Conservation (phyloP, 352 stramenopile genomes). For the Pythium vanterpoolii region DNA sequence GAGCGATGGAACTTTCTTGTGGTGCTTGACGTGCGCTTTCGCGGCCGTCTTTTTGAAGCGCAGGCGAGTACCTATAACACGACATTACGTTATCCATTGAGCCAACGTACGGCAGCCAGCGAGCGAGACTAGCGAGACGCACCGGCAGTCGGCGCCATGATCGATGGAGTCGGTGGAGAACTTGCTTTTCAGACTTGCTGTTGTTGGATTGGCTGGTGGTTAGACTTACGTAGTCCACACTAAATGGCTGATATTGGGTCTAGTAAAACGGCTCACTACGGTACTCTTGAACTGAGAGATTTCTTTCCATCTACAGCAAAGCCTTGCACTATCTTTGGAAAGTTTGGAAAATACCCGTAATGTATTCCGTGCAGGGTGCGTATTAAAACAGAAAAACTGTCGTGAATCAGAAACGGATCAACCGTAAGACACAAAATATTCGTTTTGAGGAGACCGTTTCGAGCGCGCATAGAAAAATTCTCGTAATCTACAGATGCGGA, state of each 20-base stretch:
- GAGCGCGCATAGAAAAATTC: not conserved
- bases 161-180: not conserved
- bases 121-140: not conserved
- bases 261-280: not conserved
- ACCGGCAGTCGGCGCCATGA: conserved; percentile 57
- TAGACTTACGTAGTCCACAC: conserved; percentile 19
- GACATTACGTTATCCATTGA: conserved; percentile 1
- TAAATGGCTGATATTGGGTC: conserved; percentile 3
- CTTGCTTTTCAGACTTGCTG: conserved; percentile 29
- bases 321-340: conserved; percentile 21
- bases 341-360: conserved; percentile 11
- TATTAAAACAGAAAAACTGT: not conserved
- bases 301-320: conserved; percentile 26
- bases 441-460: conserved; percentile 16
- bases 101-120: not conserved
- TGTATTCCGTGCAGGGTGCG: not conserved
- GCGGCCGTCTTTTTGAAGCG: conserved; percentile 58
- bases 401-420: not conserved
- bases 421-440: not conserved
- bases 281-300: conserved; percentile 14
- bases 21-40: conserved; percentile 42
- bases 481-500: conserved; percentile 22
- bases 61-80: conserved; percentile 53
- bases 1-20: conserved; percentile 76
- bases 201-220: conserved; percentile 24